Base-by-base conservation (phyloP, 805 yeast species). In the Kodamaea lidongshanica region DNA sequence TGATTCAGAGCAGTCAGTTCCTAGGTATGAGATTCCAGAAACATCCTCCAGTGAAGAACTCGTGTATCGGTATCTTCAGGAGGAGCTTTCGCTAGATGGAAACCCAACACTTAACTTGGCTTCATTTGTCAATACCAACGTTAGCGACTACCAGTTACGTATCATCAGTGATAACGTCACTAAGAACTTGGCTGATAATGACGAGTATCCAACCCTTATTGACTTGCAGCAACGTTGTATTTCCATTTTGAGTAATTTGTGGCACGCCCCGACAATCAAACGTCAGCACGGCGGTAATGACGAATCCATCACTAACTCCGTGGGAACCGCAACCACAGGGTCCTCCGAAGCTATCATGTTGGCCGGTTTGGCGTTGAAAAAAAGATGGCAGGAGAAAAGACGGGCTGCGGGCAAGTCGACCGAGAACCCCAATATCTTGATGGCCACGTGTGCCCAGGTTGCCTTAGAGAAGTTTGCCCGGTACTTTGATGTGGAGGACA, bases 361-460 rank as follows among this genome's bases (percentile, higher is more conserved):
- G 30, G 96, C 94, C 25, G 96, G 96, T 4, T 66, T 87, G 33
- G 95, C 96, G 9, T 68, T 88, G 83, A 88, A 88, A 68, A 83
- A 85, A 46, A 68, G 70, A 35, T 87, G 96, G 96, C 92, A 83
- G 56, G 74, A 65, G 16, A 68, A 61, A 42, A 72, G 81, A 46
- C 65, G 56, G 47, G 74, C 62, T 1, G 65, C 63, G 17, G 88
- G 88, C 4, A 72, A 74, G 40, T 69, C 78, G 28, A 58, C 53
- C 28, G 70, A 58, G 15, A 72, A 72, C 33, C 96, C 96, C 34
- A 87, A 87, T 56, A 84, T 87, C 48, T 59, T 87, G 39, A 86
- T 87, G 95, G 94, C 95, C 7, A 67, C 89, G 19, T 84, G 89
- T 56, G 92, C 89, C 32, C 96, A 87, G 60, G 96, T 88, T 27